Evolutionary conservation across 2,329 filamentous ascomycete genomes (phyloP).

Genomic region (Sarocladiaceae sp.): DNA sequence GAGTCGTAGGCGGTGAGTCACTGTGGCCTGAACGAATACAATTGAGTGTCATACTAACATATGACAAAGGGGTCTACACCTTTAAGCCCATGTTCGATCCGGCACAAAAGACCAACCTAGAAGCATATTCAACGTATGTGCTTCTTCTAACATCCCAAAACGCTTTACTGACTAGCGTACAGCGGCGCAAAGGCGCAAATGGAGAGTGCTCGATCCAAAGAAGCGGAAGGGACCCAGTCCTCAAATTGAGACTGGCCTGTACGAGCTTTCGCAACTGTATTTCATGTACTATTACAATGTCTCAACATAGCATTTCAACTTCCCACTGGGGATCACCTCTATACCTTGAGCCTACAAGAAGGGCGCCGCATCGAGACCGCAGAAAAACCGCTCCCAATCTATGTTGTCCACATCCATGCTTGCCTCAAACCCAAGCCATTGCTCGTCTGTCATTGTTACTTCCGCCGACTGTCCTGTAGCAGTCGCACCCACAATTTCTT

Average conservation of each 20-base stretch:
- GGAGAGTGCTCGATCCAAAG: too few species aligned
- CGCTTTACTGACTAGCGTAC: too few species aligned
- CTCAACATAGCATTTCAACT: too few species aligned
- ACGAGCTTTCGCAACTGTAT: too few species aligned
- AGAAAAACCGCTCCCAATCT: conserved; percentile 31
- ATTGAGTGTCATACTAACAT: background rate
- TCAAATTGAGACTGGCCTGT: too few species aligned
- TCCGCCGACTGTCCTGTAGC: background rate
- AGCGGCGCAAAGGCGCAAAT: too few species aligned
- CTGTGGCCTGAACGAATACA: background rate
- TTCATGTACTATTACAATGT: too few species aligned
- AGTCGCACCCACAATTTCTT: background rate
- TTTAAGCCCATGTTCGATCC: conserved; percentile 29
- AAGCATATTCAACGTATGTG: background rate
- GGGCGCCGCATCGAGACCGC: conserved; percentile 26
- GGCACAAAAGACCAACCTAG: background rate
- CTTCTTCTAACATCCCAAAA: background rate
- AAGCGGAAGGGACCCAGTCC: too few species aligned
- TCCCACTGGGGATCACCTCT: too few species aligned
- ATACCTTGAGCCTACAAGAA: too few species aligned
- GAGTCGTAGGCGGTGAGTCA: conserved; percentile 30
- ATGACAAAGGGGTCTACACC: conserved; percentile 29
- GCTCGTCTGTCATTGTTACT: conserved; percentile 18
- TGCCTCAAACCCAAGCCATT: conserved; percentile 22
- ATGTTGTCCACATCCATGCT: conserved; percentile 28